These are phyloP conservation scores for Lentinus brumalis DNA, from an alignment of 768 basidiomycete species.

Conservation along the genomic window DNA sequence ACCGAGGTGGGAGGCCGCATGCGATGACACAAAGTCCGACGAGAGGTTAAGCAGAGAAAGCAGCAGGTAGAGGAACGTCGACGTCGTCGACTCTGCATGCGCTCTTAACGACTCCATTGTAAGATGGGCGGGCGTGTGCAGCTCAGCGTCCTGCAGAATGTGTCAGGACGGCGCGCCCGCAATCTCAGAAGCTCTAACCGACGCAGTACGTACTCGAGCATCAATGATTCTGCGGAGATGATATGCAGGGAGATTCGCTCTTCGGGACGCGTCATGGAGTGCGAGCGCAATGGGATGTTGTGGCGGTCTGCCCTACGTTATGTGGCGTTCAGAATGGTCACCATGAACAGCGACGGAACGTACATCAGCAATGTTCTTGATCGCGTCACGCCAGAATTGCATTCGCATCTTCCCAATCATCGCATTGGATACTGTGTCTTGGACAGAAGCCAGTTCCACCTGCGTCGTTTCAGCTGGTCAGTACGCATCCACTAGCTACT, in stretches of 20 bases:
- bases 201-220: constrained; percentile 62
- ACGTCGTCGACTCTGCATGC: constrained; percentile 80
- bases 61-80: constrained; percentile 74
- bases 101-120: constrained; percentile 68
- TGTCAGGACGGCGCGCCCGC: constrained; percentile 12
- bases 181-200: constrained; percentile 8
- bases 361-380: constrained; percentile 69
- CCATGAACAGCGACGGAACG: constrained; percentile 25
- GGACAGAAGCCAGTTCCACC: constrained; percentile 78
- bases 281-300: constrained; percentile 82
- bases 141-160: constrained; percentile 30
- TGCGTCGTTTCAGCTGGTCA: constrained; percentile 27
- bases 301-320: constrained; percentile 67
- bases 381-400: constrained; percentile 85
- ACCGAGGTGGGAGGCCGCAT: constrained; percentile 83
- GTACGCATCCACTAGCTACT: not conserved
- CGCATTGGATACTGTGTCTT: constrained; percentile 73
- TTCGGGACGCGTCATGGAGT: constrained; percentile 56
- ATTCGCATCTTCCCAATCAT: constrained; percentile 81
- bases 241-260: constrained; percentile 60
- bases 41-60: constrained; percentile 66
- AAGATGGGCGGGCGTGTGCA: constrained; percentile 63
- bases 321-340: constrained; percentile 19
- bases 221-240: constrained; percentile 84
- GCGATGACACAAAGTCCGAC: constrained; percentile 56